Base-by-base conservation (phyloP, 257 asterid genomes). In the Jacaranda mimosifolia region DNA sequence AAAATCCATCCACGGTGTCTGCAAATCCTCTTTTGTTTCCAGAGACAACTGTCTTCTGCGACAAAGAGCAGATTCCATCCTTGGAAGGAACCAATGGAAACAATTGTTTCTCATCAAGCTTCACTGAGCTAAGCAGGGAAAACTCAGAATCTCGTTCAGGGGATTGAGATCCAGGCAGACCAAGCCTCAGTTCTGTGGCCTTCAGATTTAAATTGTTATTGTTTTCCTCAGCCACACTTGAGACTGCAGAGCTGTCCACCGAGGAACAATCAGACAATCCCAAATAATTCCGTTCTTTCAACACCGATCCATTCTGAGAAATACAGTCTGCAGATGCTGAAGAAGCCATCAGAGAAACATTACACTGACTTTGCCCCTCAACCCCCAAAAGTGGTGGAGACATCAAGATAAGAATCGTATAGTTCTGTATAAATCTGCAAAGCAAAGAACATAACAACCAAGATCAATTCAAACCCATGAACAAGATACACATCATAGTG, bases 121-220 rank as follows among this genome's bases (percentile, higher is more conserved):
- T 84, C 14, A 48, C 90, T 1, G 88, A 56, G 83, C 82, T 80
- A 9, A 78, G 60, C 46, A 56, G 74, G 66, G 78, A 55, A 40
- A 87, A 84, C 17, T 85, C 91, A 1, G 83, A 72, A 58, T 86
- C 91, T 43, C 92, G 81, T 75, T 86, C 88, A 0, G 97, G 95
- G 65, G 96, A 93, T 59, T 89, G 96, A 26, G 97, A 93, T 79
- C 98, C 98, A 19, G 98, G 98, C 72, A 93, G 97, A 69, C 97
- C 94, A 77, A 93, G 97, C 87, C 91, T 90, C 86, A 93, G 56
- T 56, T 93, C 97, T 0, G 98, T 93, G 76, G 96, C 96, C 63
- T 87, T 90, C 46, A 93, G 84, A 79, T 90, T 92, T 63, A 93
- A 74, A 68, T 82, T 87, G 75, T 71, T 83, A 79, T 90, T 87